phyloP scores from a whole-genome alignment of 305 asterid genomes.

The Coffea humblotiana region DNA sequence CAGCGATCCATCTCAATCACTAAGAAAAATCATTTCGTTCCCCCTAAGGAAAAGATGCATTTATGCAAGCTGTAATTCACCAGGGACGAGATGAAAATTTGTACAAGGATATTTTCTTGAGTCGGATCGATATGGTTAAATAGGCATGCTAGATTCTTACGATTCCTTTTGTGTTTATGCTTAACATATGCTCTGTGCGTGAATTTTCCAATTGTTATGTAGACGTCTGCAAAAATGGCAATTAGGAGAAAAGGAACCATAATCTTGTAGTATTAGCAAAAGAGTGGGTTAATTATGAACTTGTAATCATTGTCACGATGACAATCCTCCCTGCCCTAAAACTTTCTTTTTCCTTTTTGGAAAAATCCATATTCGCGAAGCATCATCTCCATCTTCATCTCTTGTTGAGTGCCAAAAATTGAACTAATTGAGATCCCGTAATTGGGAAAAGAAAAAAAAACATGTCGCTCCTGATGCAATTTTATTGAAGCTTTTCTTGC shows the following conservation, averaged over 20 bases:
- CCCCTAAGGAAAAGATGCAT: background rate
- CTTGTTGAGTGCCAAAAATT: no score
- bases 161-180: background rate
- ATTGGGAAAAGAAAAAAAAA: no score
- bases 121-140: background rate
- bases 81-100: background rate
- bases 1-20: background rate
- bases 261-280: background rate
- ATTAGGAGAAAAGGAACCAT: background rate
- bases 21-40: background rate
- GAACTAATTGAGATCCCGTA: no score
- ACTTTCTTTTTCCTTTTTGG: no score
- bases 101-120: background rate
- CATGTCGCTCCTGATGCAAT: no score
- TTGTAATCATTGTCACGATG: no score
- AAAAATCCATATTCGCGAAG: no score
- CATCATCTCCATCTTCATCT: no score
- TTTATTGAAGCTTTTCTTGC: no score
- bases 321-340: no score
- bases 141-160: background rate
- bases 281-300: no score
- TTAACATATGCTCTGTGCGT: background rate
- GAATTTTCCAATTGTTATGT: background rate
- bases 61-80: constrained; percentile 6
- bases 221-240: background rate